Base-by-base conservation (phyloP, 495 filamentous ascomycete genomes). In the Sordaria brevicollis region DNA sequence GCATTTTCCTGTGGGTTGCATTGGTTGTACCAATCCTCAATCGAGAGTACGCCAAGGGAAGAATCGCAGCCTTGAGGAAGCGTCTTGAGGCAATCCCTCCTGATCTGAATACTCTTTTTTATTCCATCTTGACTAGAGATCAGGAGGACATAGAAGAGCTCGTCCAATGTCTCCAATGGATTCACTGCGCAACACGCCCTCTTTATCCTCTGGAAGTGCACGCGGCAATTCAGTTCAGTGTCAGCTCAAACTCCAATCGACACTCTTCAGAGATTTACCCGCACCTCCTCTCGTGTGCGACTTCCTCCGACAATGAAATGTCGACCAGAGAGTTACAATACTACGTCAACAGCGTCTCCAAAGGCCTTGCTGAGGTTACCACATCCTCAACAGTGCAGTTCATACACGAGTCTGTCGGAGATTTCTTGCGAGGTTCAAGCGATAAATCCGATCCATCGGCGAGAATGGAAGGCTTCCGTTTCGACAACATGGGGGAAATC, bases 1-100 rank as follows among this genome's bases (percentile, higher is more conserved):
- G 81, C 19, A 73, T 84, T 13, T 84, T 85, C 35, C 76, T 84
- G 66, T 84, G 82, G 83, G 78, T 81, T 15, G 74, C 79, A 11
- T 66, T 82, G 8, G 80, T 83, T 33, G 76, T 83, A 4, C 71
- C 77, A 0, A 82, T 82, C 29, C 73, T 84, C 1, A 83, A 81
- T 57, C 73, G 68, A 15, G 79, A 81, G 65, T 76, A 77, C 69
- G 69, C 73, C 36, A 38, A 66, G 17, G 79, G 79, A 2, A 66
- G 69, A 2, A 70, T 74, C 29, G 19, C 71, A 21, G 57, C 65
- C 0, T 36, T 77, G 1, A n/a, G 68, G 17, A 65, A 69, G 37
- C 68, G 74, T n/a, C 74, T 81, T 0, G 21, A 41, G 3, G 72
- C 77, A 10, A 73, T 81, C 19, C 80, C 79, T 1, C 39, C 39